These are phyloP conservation scores for Calycina herbarum DNA, from an alignment of 2,329 filamentous ascomycete genomes.

Conservation along the genomic window DNA sequence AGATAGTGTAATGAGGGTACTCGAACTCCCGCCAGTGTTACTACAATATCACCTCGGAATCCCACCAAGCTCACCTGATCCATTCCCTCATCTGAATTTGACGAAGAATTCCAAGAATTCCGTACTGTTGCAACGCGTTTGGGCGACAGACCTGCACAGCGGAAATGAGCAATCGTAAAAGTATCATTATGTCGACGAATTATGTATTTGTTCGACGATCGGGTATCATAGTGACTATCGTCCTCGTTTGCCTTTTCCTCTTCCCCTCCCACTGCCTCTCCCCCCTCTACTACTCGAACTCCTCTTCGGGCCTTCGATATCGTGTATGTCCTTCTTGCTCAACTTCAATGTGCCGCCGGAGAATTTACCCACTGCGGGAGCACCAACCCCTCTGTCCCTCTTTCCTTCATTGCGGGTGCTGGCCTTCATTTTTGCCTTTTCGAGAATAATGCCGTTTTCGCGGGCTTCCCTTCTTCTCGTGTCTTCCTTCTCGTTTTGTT, in stretches of 20 bases:
- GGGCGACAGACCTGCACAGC: not conserved
- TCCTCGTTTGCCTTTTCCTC: slow-evolving; percentile 29
- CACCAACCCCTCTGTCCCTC: slow-evolving; percentile 65
- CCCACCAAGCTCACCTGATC: not conserved
- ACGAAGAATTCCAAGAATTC: not conserved
- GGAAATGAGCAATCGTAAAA: slow-evolving; percentile 5
- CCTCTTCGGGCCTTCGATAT: slow-evolving; percentile 59
- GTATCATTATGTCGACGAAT: slow-evolving; percentile 3
- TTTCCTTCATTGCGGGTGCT: slow-evolving; percentile 43
- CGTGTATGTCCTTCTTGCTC: slow-evolving; percentile 73
- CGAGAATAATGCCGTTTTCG: slow-evolving; percentile 89
- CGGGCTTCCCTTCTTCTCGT: slow-evolving; percentile 75
- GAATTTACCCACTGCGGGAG: slow-evolving; percentile 78
- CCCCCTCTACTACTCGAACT: slow-evolving; percentile 36
- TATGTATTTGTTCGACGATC: not conserved
- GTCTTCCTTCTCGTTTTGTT: slow-evolving; percentile 64
- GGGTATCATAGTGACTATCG: slow-evolving; percentile 12
- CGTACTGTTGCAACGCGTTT: not conserved
- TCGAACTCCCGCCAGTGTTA: not conserved
- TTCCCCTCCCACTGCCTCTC: slow-evolving; percentile 34
- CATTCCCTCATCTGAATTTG: not conserved
- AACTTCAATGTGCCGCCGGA: slow-evolving; percentile 76
- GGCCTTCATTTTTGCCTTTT: slow-evolving; percentile 48
- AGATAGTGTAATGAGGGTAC: not conserved
- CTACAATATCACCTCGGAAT: not conserved